Conservation (phyloP, 1,284 basidiomycete genomes). For the Anthracocystis panici-leucophaei region DNA sequence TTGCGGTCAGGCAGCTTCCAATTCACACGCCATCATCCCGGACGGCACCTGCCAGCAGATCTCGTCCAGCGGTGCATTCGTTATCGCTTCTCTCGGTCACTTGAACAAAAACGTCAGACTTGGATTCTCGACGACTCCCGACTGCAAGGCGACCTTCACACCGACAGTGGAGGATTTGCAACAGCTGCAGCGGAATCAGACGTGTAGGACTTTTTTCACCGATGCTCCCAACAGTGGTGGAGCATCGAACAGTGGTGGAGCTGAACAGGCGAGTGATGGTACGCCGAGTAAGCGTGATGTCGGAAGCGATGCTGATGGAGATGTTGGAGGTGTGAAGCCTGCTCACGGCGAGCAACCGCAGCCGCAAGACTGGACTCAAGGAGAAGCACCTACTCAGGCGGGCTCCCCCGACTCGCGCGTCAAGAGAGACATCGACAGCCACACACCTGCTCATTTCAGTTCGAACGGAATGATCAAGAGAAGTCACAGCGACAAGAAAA, state of each 20-base stretch:
- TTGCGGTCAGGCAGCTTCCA: neutral
- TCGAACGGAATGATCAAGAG: too few relatives aligned
- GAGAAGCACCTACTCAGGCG: too few relatives aligned
- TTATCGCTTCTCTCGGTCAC: neutral
- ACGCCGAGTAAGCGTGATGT: neutral
- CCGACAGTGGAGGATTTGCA: neutral
- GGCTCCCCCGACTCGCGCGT: too few relatives aligned
- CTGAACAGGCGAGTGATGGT: neutral
- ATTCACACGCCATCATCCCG: constrained; percentile 13
- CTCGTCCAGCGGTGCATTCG: constrained; percentile 24
- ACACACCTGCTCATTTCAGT: too few relatives aligned
- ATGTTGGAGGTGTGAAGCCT: too few relatives aligned
- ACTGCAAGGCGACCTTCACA: constrained; percentile 24
- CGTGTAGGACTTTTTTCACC: neutral
- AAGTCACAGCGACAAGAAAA: too few relatives aligned
- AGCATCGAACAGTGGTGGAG: neutral
- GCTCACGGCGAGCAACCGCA: too few relatives aligned
- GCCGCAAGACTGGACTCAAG: too few relatives aligned
- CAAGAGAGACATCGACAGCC: too few relatives aligned
- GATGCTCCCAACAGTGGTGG: neutral
- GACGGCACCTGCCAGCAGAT: constrained; percentile 24
- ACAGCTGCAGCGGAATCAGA: neutral
- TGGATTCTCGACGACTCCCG: constrained; percentile 19
- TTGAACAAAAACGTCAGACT: neutral
- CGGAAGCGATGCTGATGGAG: neutral